Evolutionary conservation across 2,329 filamentous ascomycete genomes (phyloP), one percentile per base, ranked within the genome.

Genomic region (Cordyceps cateniannulata): DNA sequence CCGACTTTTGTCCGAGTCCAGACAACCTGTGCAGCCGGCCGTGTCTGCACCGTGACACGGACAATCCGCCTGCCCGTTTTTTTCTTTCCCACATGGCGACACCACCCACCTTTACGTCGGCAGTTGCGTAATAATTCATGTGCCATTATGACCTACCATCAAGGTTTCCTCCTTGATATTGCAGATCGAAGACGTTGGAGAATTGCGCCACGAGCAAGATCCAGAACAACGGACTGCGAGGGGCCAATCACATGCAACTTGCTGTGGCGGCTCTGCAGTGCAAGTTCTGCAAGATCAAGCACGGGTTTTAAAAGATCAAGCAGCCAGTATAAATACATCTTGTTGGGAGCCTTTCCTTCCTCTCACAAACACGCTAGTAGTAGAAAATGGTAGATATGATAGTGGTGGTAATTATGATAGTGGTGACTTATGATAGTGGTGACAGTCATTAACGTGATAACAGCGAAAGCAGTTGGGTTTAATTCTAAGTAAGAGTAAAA

Each of bases 1-100:
- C 57, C 57, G 57, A 59, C 40, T 52, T 59, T 59, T 42, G 57
- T 47, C 57, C 57, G 57, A 58, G 12, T 25, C 35, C 35, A 44
- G 44, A 20, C 18, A 14, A 38, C 29, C 44, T 12, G 40, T n/a
- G 22, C 8, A 14, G 12, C 29, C 10, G 16, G 14, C 38, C 40
- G 40, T 55, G 52, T 18, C 40, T 45, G 29, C 40, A 27, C 51
- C 9, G 35, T 29, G n/a, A 20, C 24, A 20, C 24, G 16, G 18
- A 18, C 10, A 54, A 38, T 45, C 24, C 40, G 25, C 40, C 25
- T n/a, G n/a, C n/a, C 20, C 10, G 38, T 27, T n/a, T 20, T 29
- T 12, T 27, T 2, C 12, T 24, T 25, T 22, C 22, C 25, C 35
- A 52, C 50, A 42, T 53, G 50, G 8, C n/a, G 9, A 14, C 20